Conservation (phyloP, 2,329 filamentous ascomycete genomes). For the Coniochaeta prunicola region DNA sequence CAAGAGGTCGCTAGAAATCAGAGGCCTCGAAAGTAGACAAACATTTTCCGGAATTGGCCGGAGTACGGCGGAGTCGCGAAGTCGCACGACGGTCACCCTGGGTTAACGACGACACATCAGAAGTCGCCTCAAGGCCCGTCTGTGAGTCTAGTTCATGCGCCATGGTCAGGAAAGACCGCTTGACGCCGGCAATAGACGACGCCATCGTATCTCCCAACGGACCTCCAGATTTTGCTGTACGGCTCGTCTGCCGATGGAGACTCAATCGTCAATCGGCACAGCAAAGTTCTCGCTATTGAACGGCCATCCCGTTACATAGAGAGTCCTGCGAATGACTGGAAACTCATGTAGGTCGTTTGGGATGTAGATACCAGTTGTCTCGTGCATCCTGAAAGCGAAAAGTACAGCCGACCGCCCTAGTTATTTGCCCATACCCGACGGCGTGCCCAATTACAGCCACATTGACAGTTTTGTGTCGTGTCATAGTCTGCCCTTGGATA, state of each 20-base stretch:
- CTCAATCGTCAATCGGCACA: neutral
- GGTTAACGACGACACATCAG: neutral
- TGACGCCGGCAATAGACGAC: slow-evolving; percentile 29
- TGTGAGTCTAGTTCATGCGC: slow-evolving; percentile 2
- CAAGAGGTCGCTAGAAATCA: neutral
- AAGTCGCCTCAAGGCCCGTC: neutral
- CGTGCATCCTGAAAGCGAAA: neutral
- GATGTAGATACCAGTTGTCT: neutral
- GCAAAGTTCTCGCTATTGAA: neutral
- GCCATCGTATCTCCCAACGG: slow-evolving; percentile 5
- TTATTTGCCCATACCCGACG: too few relatives aligned
- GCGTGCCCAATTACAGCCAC: too few relatives aligned
- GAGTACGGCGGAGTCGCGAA: neutral
- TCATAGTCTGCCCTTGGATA: too few relatives aligned
- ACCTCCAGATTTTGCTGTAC: neutral
- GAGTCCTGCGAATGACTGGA: neutral
- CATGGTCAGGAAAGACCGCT: slow-evolving; percentile 29
- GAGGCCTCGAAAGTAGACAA: neutral
- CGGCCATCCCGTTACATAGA: neutral
- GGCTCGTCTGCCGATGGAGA: neutral
- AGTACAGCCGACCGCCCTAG: too few relatives aligned
- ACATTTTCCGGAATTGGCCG: neutral
- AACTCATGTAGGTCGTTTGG: neutral
- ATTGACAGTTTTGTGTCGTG: too few relatives aligned
- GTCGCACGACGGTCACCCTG: neutral